phyloP scores from a whole-genome alignment of 768 basidiomycete species.

The Gyrodon lividus region DNA sequence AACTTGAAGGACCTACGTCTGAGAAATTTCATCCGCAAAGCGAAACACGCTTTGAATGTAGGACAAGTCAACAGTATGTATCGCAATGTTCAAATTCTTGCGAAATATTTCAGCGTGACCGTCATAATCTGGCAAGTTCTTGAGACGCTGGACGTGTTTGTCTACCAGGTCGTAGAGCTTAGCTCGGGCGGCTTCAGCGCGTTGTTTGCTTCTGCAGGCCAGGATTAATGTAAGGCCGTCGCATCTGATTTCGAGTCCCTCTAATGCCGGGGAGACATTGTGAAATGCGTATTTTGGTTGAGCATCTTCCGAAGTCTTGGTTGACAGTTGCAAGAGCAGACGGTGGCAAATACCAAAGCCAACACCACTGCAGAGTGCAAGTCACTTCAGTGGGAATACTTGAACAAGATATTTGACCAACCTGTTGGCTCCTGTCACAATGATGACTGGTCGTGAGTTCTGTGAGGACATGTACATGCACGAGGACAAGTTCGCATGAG shows the following conservation, averaged over 20 bases:
- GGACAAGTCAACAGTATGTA: slow-evolving; percentile 65
- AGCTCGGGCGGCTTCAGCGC: slow-evolving; percentile 61
- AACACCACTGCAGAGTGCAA: slow-evolving; percentile 63
- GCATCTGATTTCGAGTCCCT: slow-evolving; percentile 31
- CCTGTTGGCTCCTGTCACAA: slow-evolving; percentile 75
- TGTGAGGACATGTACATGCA: slow-evolving; percentile 34
- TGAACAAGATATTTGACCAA: slow-evolving; percentile 22
- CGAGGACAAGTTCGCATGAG: slow-evolving; percentile 1
- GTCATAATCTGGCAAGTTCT: slow-evolving; percentile 38
- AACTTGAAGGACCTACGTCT: slow-evolving; percentile 44
- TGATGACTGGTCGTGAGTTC: slow-evolving; percentile 43
- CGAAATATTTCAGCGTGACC: slow-evolving; percentile 58
- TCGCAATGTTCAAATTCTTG: slow-evolving; percentile 56
- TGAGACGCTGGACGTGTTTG: slow-evolving; percentile 43
- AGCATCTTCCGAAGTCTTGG: slow-evolving; percentile 48
- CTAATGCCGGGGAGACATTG: slow-evolving; percentile 9
- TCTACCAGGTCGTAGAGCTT: slow-evolving; percentile 57
- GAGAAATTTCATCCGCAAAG: slow-evolving; percentile 54
- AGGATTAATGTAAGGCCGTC: slow-evolving; percentile 71
- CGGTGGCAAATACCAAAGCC: slow-evolving; percentile 84
- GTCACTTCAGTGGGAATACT: not conserved
- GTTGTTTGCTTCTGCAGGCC: slow-evolving; percentile 69
- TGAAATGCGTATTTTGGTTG: slow-evolving; percentile 36
- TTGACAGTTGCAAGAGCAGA: slow-evolving; percentile 66
- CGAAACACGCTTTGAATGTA: slow-evolving; percentile 56